Percentiles rank a stretch among this genome's conserved stretches.
phyloP scores from a whole-genome alignment of 2,329 filamentous ascomycete genomes.

The Alternaria postmessia region DNA sequence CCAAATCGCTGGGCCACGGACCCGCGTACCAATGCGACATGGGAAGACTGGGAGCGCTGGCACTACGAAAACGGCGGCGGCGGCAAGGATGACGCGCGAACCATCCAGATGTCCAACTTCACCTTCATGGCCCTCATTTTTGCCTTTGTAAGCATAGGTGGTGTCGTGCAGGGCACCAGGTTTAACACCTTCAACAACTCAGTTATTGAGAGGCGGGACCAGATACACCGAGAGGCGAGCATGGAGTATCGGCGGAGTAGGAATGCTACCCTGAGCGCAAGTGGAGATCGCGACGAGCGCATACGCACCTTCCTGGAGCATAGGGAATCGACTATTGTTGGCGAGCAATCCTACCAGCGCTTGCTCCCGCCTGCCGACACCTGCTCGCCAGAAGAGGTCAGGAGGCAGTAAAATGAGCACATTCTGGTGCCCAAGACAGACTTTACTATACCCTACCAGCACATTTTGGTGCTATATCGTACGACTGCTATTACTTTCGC shows the following conservation, averaged over 20 bases:
- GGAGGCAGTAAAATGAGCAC: constrained; percentile 33
- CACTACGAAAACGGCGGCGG: constrained; percentile 40
- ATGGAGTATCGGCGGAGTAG: constrained; percentile 66
- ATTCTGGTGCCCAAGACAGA: constrained; percentile 17
- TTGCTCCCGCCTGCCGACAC: constrained; percentile 57
- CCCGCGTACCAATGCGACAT: constrained; percentile 81
- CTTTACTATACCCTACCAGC: constrained; percentile 11
- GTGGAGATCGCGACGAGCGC: constrained; percentile 59
- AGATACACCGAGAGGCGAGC: constrained; percentile 72
- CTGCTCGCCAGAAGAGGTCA: constrained; percentile 55
- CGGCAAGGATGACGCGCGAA: constrained; percentile 48
- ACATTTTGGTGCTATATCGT: constrained; percentile 21
- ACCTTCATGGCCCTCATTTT: constrained; percentile 79
- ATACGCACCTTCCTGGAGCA: constrained; percentile 78
- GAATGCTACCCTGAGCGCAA: constrained; percentile 58
- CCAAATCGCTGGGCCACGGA: constrained; percentile 47
- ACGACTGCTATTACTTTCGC: constrained; percentile 10
- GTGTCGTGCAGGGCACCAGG: constrained; percentile 74
- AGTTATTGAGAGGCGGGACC: constrained; percentile 71
- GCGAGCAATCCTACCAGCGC: constrained; percentile 57
- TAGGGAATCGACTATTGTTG: constrained; percentile 49
- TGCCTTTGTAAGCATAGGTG: constrained; percentile 72
- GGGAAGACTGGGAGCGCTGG: constrained; percentile 92
- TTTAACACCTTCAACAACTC: constrained; percentile 69
- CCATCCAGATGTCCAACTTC: constrained; percentile 78